Percentiles rank a stretch among this genome's conserved stretches.
Conservation (phyloP, 768 basidiomycete species). For the Naganishia onofrii region DNA sequence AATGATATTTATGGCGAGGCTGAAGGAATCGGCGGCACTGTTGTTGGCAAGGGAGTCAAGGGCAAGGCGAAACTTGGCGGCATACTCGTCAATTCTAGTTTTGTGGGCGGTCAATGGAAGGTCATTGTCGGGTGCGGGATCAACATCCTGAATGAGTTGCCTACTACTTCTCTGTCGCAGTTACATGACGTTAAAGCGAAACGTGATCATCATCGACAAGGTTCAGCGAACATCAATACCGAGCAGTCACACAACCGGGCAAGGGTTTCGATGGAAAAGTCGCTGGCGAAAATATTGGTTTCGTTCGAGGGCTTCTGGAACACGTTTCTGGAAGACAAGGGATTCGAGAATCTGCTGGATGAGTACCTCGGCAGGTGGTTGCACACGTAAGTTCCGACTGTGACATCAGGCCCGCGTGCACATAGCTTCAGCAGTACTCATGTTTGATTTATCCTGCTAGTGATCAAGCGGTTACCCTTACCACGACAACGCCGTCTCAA, state of each 20-base stretch:
- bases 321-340: constrained; percentile 63
- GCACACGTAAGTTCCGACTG: constrained; percentile 69
- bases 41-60: constrained; percentile 57
- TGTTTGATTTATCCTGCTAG: constrained; percentile 20
- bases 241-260: constrained; percentile 57
- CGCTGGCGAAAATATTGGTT: constrained; percentile 69
- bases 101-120: constrained; percentile 67
- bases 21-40: constrained; percentile 54
- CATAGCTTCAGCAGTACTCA: neutral
- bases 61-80: constrained; percentile 73
- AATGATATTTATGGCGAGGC: constrained; percentile 82
- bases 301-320: constrained; percentile 78
- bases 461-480: constrained; percentile 62
- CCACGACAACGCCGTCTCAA: constrained; percentile 68
- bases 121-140: constrained; percentile 84
- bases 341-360: constrained; percentile 78
- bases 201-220: neutral
- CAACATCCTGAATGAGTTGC: constrained; percentile 77
- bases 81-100: constrained; percentile 82
- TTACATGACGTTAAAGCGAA: constrained; percentile 54
- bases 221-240: neutral
- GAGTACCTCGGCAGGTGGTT: constrained; percentile 80
- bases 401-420: neutral
- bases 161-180: constrained; percentile 76
- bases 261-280: constrained; percentile 63